Evolutionary conservation across 2,329 filamentous ascomycete species (phyloP), one percentile per base, ranked within the genome.

Genomic region (Cryphonectria parasitica): DNA sequence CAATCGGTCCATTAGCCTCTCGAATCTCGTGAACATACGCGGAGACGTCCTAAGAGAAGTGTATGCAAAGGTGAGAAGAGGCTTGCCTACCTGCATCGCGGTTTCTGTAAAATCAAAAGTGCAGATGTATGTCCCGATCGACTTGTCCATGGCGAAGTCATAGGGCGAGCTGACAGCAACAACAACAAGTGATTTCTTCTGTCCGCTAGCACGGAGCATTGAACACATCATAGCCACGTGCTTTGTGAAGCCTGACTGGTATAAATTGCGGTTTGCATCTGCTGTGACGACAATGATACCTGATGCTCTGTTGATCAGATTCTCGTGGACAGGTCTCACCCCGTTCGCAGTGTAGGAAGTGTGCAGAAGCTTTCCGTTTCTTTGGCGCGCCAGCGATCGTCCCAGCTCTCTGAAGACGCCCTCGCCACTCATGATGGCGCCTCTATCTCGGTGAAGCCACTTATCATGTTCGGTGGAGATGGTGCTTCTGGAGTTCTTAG

Each of bases 21-120:
- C 36, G 10, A 19, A 36, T 5, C 34, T 22, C 10, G 34, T 34
- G 10, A 19, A 52, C 3, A 54, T 3, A 54, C 25, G 25, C 43
- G 11, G 39, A 45, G 3, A 19, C 7, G 3, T n/a, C 10, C 15
- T 3, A 15, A 31, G 41, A 39, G 31, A 49, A 49, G n/a, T 45
- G 5, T 1, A 4, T 15, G 11, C 10, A 17, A 17, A 25, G 17
- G 22, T 36, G 56, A 62, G 36, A 39, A 11, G 10, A 43, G 25
- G 15, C 7, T 11, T n/a, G 7, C 61, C 7, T 52, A 67, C 66
- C 72, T 92, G 90, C 82, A 98, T 89, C 25, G 95, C 94, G 10
- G 92, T 95, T 76, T 98, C 95, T 0, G 95, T 98, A 77, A 97
- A 98, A 81, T 98, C 95, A 79, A 97, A 98, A 0, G 95, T 97